These are phyloP conservation scores for Mycena polygramma DNA, from an alignment of 768 basidiomycete species.

Conservation along the genomic window DNA sequence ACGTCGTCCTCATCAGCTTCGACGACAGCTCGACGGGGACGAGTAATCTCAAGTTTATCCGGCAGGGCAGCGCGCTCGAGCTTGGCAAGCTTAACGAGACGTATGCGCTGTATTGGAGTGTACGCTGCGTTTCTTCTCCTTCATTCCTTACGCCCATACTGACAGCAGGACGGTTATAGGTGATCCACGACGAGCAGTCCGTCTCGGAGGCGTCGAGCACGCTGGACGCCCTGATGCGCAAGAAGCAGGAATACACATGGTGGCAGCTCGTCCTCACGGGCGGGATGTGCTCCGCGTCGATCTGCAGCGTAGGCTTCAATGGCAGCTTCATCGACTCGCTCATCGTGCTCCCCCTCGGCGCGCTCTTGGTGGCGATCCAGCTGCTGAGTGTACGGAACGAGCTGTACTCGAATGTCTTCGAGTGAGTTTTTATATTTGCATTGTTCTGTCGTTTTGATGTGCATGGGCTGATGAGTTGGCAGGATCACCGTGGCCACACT, in stretches of 20 bases:
- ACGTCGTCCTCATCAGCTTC: conserved; percentile 85
- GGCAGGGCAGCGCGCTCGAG: conserved; percentile 78
- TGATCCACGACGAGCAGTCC: conserved; percentile 86
- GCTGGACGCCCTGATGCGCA: conserved; percentile 81
- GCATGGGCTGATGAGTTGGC: conserved; percentile 14
- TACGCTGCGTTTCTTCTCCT: conserved; percentile 42
- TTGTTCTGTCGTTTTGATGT: not conserved
- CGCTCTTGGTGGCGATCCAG: conserved; percentile 80
- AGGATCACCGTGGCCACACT: conserved; percentile 86
- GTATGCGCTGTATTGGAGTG: conserved; percentile 82
- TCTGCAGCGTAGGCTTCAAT: conserved; percentile 78
- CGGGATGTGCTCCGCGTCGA: conserved; percentile 81
- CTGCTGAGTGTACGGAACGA: conserved; percentile 80
- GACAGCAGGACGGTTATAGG: no score
- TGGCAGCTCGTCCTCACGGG: conserved; percentile 78
- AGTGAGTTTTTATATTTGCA: conserved; percentile 52
- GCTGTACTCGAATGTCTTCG: conserved; percentile 85
- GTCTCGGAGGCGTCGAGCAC: conserved; percentile 79
- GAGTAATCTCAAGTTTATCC: conserved; percentile 83
- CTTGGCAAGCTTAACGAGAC: conserved; percentile 82
- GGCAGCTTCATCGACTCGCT: conserved; percentile 86
- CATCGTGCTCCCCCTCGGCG: conserved; percentile 80
- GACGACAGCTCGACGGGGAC: conserved; percentile 86
- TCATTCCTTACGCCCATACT: no score
- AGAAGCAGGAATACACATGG: conserved; percentile 70